phyloP scores from a whole-genome alignment of 1,284 basidiomycete species.

The Rhodotorula glutinis region DNA sequence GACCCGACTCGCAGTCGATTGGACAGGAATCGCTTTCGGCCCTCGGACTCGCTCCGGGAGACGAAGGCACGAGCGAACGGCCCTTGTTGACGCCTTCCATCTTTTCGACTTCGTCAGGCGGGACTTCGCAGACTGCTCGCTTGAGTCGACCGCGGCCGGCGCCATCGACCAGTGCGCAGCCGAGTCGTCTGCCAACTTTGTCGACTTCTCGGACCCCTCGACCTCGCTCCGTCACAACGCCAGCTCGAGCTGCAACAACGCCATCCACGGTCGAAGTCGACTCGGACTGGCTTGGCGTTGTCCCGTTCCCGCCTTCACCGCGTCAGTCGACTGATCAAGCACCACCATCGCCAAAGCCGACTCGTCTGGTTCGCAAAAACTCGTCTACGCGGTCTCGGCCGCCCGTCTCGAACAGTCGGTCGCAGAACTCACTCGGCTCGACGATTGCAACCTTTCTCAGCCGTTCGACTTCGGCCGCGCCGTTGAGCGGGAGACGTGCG shows the following conservation, averaged over 20 bases:
- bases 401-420: slow-evolving; percentile 16
- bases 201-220: not conserved
- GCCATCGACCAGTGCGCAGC: not conserved
- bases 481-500: slow-evolving; percentile 19
- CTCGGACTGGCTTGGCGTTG: slow-evolving; percentile 31
- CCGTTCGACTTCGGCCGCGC: slow-evolving; percentile 17
- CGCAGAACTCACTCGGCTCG: not conserved
- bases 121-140: not conserved
- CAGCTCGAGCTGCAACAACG: not conserved
- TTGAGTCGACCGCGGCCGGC: not conserved
- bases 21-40: not conserved
- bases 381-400: slow-evolving; percentile 12
- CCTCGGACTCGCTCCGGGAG: not conserved
- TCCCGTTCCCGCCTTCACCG: slow-evolving; percentile 19
- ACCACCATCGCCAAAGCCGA: not conserved
- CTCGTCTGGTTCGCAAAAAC: slow-evolving; percentile 5
- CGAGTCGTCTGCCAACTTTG: too few species aligned
- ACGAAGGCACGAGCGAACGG: not conserved
- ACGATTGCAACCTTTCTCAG: slow-evolving; percentile 26
- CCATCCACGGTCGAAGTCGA: slow-evolving; percentile 2
- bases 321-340: not conserved
- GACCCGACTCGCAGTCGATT: not conserved
- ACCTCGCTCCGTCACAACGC: slow-evolving; percentile 17
- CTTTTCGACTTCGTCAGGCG: slow-evolving; percentile 7
- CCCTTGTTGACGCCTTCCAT: not conserved